phyloP scores from a whole-genome alignment of 2,329 filamentous ascomycete genomes.

The Fusarium nematophilum region DNA sequence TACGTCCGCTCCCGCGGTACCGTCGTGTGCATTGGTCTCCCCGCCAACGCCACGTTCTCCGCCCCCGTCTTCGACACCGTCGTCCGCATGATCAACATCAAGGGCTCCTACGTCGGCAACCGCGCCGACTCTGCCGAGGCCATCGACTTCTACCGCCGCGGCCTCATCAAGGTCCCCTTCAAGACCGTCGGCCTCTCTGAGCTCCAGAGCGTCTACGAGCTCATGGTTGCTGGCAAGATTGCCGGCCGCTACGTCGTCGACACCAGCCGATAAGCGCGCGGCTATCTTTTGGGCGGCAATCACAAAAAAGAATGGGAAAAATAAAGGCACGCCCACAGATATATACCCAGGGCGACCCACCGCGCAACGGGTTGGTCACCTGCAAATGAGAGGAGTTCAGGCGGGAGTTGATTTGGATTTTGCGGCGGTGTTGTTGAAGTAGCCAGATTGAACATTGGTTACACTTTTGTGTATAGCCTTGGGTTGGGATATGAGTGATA shows the following conservation, averaged over 20 bases:
- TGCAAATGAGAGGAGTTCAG: conserved; percentile 42
- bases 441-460: conserved; percentile 37
- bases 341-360: conserved; percentile 30
- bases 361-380: conserved; percentile 36
- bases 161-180: conserved; percentile 87
- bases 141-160: conserved; percentile 86
- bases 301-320: conserved; percentile 4
- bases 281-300: conserved; percentile 28
- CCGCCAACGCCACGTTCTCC: conserved; percentile 80
- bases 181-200: conserved; percentile 86
- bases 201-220: conserved; percentile 81
- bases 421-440: conserved; percentile 40
- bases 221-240: conserved; percentile 78
- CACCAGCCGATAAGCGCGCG: conserved; percentile 67
- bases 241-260: conserved; percentile 85
- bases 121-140: conserved; percentile 89
- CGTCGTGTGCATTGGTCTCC: conserved; percentile 90
- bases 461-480: conserved; percentile 37
- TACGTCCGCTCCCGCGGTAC: conserved; percentile 87
- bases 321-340: conserved; percentile 9
- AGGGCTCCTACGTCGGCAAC: conserved; percentile 94
- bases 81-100: conserved; percentile 89
- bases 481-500: conserved; percentile 38
- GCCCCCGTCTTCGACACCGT: conserved; percentile 93
- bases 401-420: conserved; percentile 43